These are phyloP conservation scores for Phytophthora chlamydospora DNA, from an alignment of 352 stramenopile genomes.

Conservation along the genomic window DNA sequence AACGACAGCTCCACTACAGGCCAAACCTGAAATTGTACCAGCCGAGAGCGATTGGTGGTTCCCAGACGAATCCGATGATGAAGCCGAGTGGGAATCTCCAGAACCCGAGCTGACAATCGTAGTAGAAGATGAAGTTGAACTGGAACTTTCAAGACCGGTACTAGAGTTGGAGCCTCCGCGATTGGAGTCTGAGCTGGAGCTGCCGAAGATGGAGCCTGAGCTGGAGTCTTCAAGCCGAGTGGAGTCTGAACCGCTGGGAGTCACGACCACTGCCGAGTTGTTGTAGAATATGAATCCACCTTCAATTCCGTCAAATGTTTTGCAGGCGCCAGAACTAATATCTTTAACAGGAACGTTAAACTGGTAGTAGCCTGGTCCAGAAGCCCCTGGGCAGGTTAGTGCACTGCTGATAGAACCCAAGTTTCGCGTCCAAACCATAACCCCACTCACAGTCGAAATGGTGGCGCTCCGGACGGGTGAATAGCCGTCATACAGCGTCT, in stretches of 20 bases:
- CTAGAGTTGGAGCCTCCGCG: too few relatives aligned
- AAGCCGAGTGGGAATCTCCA: conserved; percentile 3
- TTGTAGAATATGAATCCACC: conserved; percentile 18
- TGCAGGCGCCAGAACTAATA: conserved; percentile 1
- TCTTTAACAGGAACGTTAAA: conserved; percentile 5
- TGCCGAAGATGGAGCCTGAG: too few relatives aligned
- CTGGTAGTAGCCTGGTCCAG: conserved; percentile 4
- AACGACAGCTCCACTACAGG: neutral
- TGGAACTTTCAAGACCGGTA: too few relatives aligned
- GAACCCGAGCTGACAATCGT: neutral
- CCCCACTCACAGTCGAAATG: conserved; percentile 1
- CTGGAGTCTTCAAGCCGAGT: too few relatives aligned
- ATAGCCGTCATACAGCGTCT: conserved; percentile 7
- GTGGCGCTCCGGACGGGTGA: conserved; percentile 9
- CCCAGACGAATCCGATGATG: conserved; percentile 2
- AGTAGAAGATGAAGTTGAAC: neutral
- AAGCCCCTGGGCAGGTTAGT: conserved; percentile 1
- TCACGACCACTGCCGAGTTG: neutral
- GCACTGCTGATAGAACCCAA: conserved; percentile 1
- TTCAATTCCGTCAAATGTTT: neutral
- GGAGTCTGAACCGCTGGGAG: neutral
- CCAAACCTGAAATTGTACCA: neutral
- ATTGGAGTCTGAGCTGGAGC: too few relatives aligned
- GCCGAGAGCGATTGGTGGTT: neutral
- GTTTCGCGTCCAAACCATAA: conserved; percentile 4